These are phyloP conservation scores for Russula griseocarnosa DNA, from an alignment of 768 basidiomycete species.

Conservation along the genomic window DNA sequence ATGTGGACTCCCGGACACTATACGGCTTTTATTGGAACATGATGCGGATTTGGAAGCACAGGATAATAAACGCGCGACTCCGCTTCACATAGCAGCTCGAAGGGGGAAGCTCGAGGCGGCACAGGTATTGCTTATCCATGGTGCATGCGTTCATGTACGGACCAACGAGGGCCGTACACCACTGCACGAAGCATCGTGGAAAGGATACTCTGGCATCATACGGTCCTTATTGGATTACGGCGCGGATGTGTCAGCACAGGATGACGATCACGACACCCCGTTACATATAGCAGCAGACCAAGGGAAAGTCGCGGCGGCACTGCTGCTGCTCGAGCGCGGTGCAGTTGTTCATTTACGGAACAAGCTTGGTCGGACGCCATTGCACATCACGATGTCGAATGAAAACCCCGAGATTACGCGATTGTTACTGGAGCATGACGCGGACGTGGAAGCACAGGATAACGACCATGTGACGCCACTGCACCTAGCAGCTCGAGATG, in stretches of 20 bases:
- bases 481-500: background rate
- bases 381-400: background rate
- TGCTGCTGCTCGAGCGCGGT: background rate
- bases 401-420: background rate
- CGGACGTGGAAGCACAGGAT: background rate
- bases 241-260: background rate
- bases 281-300: background rate
- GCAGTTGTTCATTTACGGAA: background rate
- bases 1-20: background rate
- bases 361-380: background rate
- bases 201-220: background rate
- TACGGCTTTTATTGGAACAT: background rate
- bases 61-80: background rate
- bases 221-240: background rate
- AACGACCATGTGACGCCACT: background rate
- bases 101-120: background rate
- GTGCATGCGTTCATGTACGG: background rate
- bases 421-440: background rate
- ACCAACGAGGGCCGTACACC: background rate
- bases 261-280: background rate
- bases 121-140: background rate
- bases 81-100: background rate
- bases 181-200: too few relatives aligned
- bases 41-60: background rate
- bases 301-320: background rate